phyloP scores from a whole-genome alignment of 176 grass and related monocot genomes.

The Oryza meridionalis region DNA sequence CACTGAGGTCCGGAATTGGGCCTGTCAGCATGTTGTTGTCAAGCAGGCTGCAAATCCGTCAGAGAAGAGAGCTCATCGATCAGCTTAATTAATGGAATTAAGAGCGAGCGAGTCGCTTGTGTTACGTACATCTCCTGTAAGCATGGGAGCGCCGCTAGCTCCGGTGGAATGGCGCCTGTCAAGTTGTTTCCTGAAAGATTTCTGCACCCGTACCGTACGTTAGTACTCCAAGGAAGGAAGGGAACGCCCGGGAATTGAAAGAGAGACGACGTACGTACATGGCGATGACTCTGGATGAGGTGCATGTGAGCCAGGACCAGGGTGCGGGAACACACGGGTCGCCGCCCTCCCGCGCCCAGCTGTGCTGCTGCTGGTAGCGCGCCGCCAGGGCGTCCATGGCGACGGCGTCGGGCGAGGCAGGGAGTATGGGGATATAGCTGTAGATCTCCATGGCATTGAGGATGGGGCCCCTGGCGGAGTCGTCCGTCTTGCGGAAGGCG shows the following conservation, averaged over 20 bases:
- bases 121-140: slow-evolving; percentile 73
- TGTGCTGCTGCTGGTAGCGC: slow-evolving; percentile 40
- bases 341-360: slow-evolving; percentile 71
- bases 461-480: slow-evolving; percentile 77
- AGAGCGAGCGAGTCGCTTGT: too few species aligned
- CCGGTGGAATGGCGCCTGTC: slow-evolving; percentile 64
- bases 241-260: too few species aligned
- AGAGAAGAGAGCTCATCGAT: background rate
- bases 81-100: too few species aligned
- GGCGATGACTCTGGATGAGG: slow-evolving; percentile 57
- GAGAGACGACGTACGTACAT: slow-evolving; percentile 39
- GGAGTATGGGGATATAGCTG: slow-evolving; percentile 60
- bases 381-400: slow-evolving; percentile 63
- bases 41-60: slow-evolving; percentile 56
- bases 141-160: slow-evolving; percentile 58
- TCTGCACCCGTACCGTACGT: slow-evolving; percentile 28
- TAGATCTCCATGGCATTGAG: slow-evolving; percentile 92
- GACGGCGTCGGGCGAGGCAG: slow-evolving; percentile 55
- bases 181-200: slow-evolving; percentile 78
- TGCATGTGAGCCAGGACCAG: slow-evolving; percentile 86
- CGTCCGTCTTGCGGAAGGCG: slow-evolving; percentile 72
- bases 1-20: slow-evolving; percentile 72
- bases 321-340: slow-evolving; percentile 82
- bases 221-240: too few species aligned
- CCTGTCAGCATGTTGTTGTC: slow-evolving; percentile 69